Evolutionary conservation across 176 grass and related monocot genomes (phyloP).

Genomic region (Cocos nucifera): DNA sequence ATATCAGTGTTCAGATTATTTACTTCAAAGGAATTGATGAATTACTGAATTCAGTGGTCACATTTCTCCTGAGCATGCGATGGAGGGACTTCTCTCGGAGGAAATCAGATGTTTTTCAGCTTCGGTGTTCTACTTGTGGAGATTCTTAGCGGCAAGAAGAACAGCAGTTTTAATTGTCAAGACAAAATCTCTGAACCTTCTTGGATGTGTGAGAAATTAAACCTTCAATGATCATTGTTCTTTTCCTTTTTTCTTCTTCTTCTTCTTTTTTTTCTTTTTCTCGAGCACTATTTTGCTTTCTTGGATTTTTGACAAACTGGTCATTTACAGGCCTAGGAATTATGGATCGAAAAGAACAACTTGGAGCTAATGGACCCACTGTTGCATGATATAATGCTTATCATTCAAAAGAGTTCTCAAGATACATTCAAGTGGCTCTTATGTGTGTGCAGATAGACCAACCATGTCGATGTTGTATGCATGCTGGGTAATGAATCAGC

Average conservation of each 20-base stretch:
- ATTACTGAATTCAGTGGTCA: conserved; percentile 4
- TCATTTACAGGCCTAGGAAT: not conserved
- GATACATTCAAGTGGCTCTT: conserved; percentile 4
- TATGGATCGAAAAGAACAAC: not conserved
- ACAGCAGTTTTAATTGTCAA: not conserved
- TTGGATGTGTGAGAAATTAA: not conserved
- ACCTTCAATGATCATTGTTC: not conserved
- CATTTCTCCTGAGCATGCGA: conserved; percentile 12
- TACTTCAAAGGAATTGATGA: too few relatives aligned
- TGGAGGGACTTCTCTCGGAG: conserved; percentile 9
- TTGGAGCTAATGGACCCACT: not conserved
- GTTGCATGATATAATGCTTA: not conserved
- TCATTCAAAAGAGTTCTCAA: not conserved
- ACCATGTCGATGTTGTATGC: not conserved
- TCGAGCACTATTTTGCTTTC: too few relatives aligned
- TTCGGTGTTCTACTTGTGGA: conserved; percentile 11
- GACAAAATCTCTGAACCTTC: not conserved
- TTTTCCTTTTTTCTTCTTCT: too few relatives aligned
- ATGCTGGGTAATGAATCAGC: not conserved
- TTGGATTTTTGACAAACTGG: not conserved
- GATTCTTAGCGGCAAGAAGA: conserved; percentile 12
- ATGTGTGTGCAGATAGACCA: conserved; percentile 6
- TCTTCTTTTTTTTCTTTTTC: too few relatives aligned
- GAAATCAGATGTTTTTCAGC: conserved; percentile 17
- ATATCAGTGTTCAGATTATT: too few relatives aligned